These are phyloP conservation scores for Peniophora sp. DNA, from an alignment of 1,284 basidiomycete species.

Conservation along the genomic window DNA sequence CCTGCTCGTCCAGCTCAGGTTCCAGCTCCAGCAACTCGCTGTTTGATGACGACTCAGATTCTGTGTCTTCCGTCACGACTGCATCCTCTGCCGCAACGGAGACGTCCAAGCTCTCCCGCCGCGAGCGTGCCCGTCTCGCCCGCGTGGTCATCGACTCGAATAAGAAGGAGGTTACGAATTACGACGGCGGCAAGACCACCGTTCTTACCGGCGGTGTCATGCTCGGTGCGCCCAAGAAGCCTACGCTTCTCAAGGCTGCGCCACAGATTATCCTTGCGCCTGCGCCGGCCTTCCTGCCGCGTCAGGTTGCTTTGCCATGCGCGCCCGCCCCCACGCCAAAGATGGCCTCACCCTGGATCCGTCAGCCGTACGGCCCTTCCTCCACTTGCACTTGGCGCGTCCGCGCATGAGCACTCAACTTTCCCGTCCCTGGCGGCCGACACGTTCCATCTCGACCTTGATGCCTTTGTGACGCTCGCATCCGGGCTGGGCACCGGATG, in stretches of 20 bases:
- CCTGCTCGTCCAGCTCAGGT: constrained; percentile 65
- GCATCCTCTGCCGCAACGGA: constrained; percentile 20
- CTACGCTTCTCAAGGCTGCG: not conserved
- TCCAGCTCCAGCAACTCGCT: constrained; percentile 51
- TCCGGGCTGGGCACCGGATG: not conserved
- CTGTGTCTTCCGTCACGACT: constrained; percentile 34
- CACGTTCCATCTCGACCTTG: not conserved
- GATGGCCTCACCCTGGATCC: not conserved
- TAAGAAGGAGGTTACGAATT: constrained; percentile 72
- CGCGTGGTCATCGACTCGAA: constrained; percentile 63
- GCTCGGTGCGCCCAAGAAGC: constrained; percentile 46
- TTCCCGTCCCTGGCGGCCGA: not conserved
- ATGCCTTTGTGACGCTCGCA: not conserved
- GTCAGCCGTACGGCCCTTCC: not conserved
- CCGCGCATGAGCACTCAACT: not conserved
- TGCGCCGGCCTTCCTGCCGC: constrained; percentile 23
- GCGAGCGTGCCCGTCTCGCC: constrained; percentile 57
- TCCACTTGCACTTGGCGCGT: not conserved
- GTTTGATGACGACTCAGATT: constrained; percentile 31
- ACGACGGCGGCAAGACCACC: constrained; percentile 79
- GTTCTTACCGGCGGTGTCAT: constrained; percentile 79
- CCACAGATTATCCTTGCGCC: too few species aligned
- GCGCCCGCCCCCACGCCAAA: not conserved
- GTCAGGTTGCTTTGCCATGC: not conserved
- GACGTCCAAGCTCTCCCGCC: constrained; percentile 46